Evolutionary conservation across 768 basidiomycete species (phyloP), one percentile per base, ranked within the genome.

Genomic region (Mrakia blollopis): DNA sequence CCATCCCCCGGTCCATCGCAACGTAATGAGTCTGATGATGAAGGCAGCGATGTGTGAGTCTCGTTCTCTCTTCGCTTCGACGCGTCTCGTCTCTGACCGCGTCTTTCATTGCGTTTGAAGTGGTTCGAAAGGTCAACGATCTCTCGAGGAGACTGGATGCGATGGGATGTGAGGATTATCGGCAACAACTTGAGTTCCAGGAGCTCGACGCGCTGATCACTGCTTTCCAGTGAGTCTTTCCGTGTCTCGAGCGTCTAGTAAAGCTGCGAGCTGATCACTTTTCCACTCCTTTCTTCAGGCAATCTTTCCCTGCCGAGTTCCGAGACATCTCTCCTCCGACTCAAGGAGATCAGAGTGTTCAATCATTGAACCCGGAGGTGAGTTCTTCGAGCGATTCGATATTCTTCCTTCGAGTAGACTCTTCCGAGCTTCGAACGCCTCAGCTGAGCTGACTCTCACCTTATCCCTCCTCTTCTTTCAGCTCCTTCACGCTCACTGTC

Each of bases 121-220:
- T 68, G 37, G 35, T 68, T n/a, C 61, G 73, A 0, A 44, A 74
- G 28, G 73, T 50, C 16, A 37, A 47, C 30, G 73, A 74, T 28
- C 63, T 65, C 44, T 32, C 25, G 3, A 61, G 73, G 44, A 50
- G 32, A 60, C 44, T 67, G 30, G 73, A 74, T 10, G 21, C 63
- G 8, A n/a, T 37, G 44, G 73, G 63, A 3, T 30, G 28, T 10
- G 8, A 62, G 61, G 73, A 74, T 30, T 63, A 50, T 3, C 61
- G 73, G 2, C 73, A 74, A 32, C 41, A 74, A 18, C 61, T 50
- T 11, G 44, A 35, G 47, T 74, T 74, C 30, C 30, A 65, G 30
- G n/a, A 50, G 44, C 73, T 74, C 1, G 73, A 74, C 47, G n/a
- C 41, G 0, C 2, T 47, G n/a, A 67, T 74, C 73, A 65, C 63